Conservation (phyloP, 1,284 basidiomycete species). For the Somion occarium region DNA sequence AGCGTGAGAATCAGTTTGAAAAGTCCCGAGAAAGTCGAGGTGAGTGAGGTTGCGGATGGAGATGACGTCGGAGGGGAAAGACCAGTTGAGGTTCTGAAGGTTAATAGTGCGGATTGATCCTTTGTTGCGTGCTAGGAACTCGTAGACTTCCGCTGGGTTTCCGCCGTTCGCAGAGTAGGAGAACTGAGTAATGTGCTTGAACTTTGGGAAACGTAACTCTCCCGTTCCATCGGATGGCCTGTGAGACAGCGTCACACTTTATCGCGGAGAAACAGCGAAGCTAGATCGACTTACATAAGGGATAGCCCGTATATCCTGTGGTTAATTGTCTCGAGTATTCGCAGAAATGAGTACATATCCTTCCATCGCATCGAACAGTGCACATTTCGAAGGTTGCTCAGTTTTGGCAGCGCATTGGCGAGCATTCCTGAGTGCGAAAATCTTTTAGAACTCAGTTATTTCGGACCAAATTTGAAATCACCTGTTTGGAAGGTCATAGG, state of each 20-base stretch:
- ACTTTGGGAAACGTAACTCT: slow-evolving; percentile 50
- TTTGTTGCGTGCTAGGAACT: slow-evolving; percentile 51
- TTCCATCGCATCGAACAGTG: slow-evolving; percentile 57
- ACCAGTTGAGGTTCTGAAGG: slow-evolving; percentile 50
- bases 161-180: slow-evolving; percentile 42
- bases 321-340: slow-evolving; percentile 45
- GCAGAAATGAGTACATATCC: slow-evolving; percentile 46
- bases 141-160: slow-evolving; percentile 33
- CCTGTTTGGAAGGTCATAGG: slow-evolving; percentile 63
- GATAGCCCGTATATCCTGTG: slow-evolving; percentile 51
- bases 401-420: slow-evolving; percentile 59
- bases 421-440: slow-evolving; percentile 47
- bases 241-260: not conserved
- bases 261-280: not conserved
- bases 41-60: slow-evolving; percentile 59
- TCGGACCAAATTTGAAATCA: not conserved
- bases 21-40: slow-evolving; percentile 54
- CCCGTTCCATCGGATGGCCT: slow-evolving; percentile 47
- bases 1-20: slow-evolving; percentile 44
- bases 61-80: slow-evolving; percentile 49
- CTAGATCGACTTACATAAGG: slow-evolving; percentile 48
- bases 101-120: slow-evolving; percentile 49
- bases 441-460: not conserved
- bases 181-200: slow-evolving; percentile 57
- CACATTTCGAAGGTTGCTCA: slow-evolving; percentile 52